These are phyloP conservation scores for Phellinidium pouzarii DNA, from an alignment of 1,284 basidiomycete genomes.

Conservation along the genomic window DNA sequence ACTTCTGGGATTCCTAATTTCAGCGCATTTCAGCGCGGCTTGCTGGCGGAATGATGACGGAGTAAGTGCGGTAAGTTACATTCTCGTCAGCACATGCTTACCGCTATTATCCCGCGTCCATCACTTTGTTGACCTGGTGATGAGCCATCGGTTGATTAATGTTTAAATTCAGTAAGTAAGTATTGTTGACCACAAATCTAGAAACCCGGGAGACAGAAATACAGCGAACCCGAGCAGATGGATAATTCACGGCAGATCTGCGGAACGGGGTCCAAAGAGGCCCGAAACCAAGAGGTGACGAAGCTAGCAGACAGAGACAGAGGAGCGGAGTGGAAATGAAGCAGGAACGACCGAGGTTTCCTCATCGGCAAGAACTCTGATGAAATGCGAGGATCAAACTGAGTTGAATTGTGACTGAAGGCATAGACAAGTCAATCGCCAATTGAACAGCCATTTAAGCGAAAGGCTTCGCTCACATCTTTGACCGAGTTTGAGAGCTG, in stretches of 20 bases:
- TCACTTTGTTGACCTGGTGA: background rate
- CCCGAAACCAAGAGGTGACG: background rate
- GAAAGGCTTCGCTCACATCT: background rate
- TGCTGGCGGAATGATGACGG: background rate
- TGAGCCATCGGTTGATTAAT: background rate
- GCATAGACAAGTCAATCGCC: background rate
- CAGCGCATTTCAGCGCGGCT: background rate
- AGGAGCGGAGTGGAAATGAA: background rate
- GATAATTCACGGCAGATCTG: conserved; percentile 17
- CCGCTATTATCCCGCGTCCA: background rate
- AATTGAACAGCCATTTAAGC: background rate
- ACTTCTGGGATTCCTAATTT: no score
- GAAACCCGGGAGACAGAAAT: background rate
- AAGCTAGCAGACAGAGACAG: background rate
- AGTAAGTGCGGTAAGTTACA: background rate
- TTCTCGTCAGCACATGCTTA: background rate
- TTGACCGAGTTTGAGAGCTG: background rate
- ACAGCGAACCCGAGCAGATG: background rate
- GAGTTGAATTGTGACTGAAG: background rate
- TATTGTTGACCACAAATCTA: background rate
- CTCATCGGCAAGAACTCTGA: background rate
- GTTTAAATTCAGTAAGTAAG: background rate
- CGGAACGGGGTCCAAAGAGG: conserved; percentile 4
- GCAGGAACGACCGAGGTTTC: conserved; percentile 13
- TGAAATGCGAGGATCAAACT: background rate